A percentile compares a stretch with the other conserved stretches of the same genome.
These are phyloP conservation scores for Pichia cephalocereana DNA, from an alignment of 805 yeast species.

Conservation along the genomic window DNA sequence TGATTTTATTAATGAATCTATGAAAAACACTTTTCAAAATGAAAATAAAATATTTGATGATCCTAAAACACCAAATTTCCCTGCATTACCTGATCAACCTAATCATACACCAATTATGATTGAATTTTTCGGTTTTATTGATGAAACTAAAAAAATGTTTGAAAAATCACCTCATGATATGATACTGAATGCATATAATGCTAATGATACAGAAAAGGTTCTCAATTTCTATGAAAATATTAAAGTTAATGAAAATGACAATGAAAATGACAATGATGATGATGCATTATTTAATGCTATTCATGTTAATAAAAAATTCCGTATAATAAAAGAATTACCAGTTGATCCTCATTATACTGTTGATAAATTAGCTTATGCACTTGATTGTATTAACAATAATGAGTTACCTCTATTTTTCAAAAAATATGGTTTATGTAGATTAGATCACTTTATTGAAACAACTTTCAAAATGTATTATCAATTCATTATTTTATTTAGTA, in stretches of 20 bases:
- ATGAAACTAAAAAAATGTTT: background rate
- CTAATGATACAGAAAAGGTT: too few relatives aligned
- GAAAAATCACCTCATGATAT: too few relatives aligned
- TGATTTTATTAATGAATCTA: background rate
- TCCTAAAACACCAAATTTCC: too few relatives aligned
- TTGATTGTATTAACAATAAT: background rate
- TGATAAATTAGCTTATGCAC: background rate
- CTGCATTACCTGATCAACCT: background rate
- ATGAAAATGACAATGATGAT: background rate
- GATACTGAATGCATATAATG: too few relatives aligned
- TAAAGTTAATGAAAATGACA: too few relatives aligned
- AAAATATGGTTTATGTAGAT: background rate
- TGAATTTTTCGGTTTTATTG: background rate
- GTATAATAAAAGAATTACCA: background rate
- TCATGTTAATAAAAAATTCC: background rate
- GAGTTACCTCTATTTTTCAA: background rate
- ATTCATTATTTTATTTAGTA: background rate
- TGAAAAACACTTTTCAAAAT: background rate
- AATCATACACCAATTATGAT: background rate
- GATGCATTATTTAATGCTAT: background rate
- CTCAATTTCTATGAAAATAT: too few relatives aligned
- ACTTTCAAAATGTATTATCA: background rate
- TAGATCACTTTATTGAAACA: conserved; percentile 1
- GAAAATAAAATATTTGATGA: too few relatives aligned
- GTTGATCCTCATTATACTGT: background rate